Conservation (phyloP, 495 filamentous ascomycete species). For the Aspergillus leporis region DNA sequence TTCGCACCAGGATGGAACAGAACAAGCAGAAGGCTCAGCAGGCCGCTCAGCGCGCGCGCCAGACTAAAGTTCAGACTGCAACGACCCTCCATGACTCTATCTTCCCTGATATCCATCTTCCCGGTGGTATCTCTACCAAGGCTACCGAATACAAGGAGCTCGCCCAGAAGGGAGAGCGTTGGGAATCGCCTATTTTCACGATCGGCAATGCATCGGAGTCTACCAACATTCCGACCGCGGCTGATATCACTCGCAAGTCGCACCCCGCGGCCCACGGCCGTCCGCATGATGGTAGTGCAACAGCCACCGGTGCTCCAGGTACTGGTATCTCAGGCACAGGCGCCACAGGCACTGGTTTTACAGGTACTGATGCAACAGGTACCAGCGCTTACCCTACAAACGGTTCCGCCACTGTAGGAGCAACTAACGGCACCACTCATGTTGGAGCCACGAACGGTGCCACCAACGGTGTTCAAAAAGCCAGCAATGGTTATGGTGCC, state of each 20-base stretch:
- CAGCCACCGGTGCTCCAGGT: constrained; percentile 12
- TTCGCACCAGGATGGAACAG: constrained; percentile 70
- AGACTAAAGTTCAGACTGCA: constrained; percentile 74
- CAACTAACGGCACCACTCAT: constrained; percentile 17
- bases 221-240: constrained; percentile 64
- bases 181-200: constrained; percentile 93
- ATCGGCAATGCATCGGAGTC: constrained; percentile 79
- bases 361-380: not conserved
- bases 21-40: constrained; percentile 71
- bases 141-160: constrained; percentile 92
- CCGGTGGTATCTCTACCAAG: constrained; percentile 89
- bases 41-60: constrained; percentile 42
- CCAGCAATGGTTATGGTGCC: constrained; percentile 11
- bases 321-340: too few relatives aligned
- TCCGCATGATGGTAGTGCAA: constrained; percentile 17
- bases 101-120: constrained; percentile 84
- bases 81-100: constrained; percentile 88
- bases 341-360: not conserved
- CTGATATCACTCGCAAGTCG: constrained; percentile 66
- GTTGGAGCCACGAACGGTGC: constrained; percentile 21
- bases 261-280: constrained; percentile 40
- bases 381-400: constrained; percentile 1
- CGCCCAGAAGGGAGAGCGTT: constrained; percentile 83
- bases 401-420: not conserved
- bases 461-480: constrained; percentile 9